Conservation (phyloP, 2,329 filamentous ascomycete genomes). For the Fusarium graminum region DNA sequence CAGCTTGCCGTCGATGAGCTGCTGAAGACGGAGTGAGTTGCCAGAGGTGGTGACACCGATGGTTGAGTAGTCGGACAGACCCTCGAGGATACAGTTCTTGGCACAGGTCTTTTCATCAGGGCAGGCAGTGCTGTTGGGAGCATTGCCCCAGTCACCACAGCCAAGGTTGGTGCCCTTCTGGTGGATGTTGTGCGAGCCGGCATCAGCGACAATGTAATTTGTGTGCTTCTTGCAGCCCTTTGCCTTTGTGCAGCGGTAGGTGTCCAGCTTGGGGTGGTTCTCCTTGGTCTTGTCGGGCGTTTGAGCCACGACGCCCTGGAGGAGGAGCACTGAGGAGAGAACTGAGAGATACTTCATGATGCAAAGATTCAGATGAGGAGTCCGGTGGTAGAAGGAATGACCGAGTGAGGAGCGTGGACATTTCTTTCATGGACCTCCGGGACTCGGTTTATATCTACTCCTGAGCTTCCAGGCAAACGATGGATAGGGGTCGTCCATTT, state of each 20-base stretch:
- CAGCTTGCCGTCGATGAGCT: conserved; percentile 22
- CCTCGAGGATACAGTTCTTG: conserved; percentile 67
- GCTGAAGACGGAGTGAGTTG: conserved; percentile 49
- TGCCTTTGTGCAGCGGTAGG: conserved; percentile 64
- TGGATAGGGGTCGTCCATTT: conserved; percentile 17
- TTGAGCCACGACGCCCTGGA: conserved; percentile 49
- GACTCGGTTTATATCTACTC: conserved; percentile 28
- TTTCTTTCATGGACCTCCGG: not conserved
- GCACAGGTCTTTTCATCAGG: conserved; percentile 64
- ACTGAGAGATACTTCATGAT: conserved; percentile 25
- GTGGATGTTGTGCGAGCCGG: conserved; percentile 61
- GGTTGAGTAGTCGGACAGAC: conserved; percentile 59
- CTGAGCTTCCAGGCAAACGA: not conserved
- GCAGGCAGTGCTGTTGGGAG: conserved; percentile 60
- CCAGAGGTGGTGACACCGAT: conserved; percentile 59
- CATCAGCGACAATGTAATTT: conserved; percentile 65
- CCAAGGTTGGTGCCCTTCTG: conserved; percentile 52
- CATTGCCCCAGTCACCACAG: conserved; percentile 45
- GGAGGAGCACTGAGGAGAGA: conserved; percentile 21
- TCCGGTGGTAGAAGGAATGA: conserved; percentile 1
- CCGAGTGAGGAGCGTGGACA: not conserved
- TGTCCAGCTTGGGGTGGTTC: conserved; percentile 64
- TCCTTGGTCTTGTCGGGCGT: conserved; percentile 58
- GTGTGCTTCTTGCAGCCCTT: conserved; percentile 62
- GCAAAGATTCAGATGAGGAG: not conserved